Conservation (phyloP, 306 rosid genomes). For the Vicia faba region DNA sequence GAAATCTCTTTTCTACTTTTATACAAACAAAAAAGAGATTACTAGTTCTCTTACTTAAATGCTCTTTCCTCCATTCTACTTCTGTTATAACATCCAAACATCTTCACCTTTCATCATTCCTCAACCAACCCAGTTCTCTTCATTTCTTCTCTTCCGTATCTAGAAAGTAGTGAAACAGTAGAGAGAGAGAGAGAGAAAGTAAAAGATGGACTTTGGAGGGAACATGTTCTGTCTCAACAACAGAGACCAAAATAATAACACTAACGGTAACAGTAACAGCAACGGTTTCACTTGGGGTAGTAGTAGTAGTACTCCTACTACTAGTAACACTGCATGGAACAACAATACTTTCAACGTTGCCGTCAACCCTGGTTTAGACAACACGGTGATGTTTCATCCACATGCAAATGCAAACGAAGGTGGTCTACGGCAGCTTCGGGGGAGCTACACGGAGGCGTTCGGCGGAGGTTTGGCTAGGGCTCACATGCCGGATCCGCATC, state of each 20-base stretch:
- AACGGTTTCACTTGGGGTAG: conserved; percentile 50
- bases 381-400: conserved; percentile 40
- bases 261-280: conserved; percentile 21
- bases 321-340: neutral
- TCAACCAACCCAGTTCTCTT: neutral
- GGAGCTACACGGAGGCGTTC: neutral
- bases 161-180: neutral
- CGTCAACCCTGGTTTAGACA: conserved; percentile 19
- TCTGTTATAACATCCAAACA: conserved; percentile 20
- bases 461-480: conserved; percentile 39
- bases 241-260: conserved; percentile 49
- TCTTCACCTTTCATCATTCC: conserved; percentile 14
- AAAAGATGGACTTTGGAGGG: conserved; percentile 61
- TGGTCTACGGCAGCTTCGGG: conserved; percentile 10
- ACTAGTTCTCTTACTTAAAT: neutral
- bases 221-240: conserved; percentile 55
- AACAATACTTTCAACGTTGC: neutral
- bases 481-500: conserved; percentile 73
- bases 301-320: neutral
- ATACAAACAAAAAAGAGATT: conserved; percentile 18
- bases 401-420: neutral
- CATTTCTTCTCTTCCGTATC: neutral
- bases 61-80: conserved; percentile 28
- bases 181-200: neutral
- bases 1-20: conserved; percentile 34